Evolutionary conservation across 768 basidiomycete species (phyloP), one percentile per base, ranked within the genome.

Genomic region (Auricularia auricula-judae): DNA sequence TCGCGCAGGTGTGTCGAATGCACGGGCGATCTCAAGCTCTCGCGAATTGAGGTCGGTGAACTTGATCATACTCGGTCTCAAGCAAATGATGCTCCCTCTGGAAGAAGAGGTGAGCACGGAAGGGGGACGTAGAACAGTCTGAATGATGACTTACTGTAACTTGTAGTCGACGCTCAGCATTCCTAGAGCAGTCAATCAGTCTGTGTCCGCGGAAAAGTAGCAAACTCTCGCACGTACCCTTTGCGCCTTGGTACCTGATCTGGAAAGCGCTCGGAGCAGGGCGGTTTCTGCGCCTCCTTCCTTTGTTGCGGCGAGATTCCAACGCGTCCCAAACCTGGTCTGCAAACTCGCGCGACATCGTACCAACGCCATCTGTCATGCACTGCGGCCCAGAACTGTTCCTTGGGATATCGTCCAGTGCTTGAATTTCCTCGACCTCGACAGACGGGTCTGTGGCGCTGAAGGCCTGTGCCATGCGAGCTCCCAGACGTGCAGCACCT

Each of bases 291-390:
- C 11, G 74, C 35, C 75, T 73, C 39, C 75, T 72, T 1, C 76
- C 68, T 61, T 74, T 78, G 23, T 70, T 36, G 18, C 35, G 33
- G 8, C 62, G 33, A 1, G 79, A 68, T 34, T 79, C 73, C 4
- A 77, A 67, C 63, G 78, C 80, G 12, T 66, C 65, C 71, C 75
- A 75, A 11, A 88, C 83, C 7, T 78, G 80, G 3, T 71, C 68
- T 1, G 85, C 84, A 21, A 89, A 71, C 21, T 81, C 78, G 7
- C 71, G 70, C 1, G 86, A 87, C 66, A 87, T 80, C 0, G 81
- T 84, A 1, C 88, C 89, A 23, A 87, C 83, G 4, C 88, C 88
- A 70, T 90, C 88, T 0, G 88, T 88, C 71, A 88, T 88, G 58
- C 75, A 73, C 65, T 80, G 29, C 5, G 56, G 23, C 5, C 56